Percentiles rank a stretch among this genome's conserved stretches.
Evolutionary conservation across 352 stramenopile species (phyloP).

Genomic region (Saprolegnia diclina): DNA sequence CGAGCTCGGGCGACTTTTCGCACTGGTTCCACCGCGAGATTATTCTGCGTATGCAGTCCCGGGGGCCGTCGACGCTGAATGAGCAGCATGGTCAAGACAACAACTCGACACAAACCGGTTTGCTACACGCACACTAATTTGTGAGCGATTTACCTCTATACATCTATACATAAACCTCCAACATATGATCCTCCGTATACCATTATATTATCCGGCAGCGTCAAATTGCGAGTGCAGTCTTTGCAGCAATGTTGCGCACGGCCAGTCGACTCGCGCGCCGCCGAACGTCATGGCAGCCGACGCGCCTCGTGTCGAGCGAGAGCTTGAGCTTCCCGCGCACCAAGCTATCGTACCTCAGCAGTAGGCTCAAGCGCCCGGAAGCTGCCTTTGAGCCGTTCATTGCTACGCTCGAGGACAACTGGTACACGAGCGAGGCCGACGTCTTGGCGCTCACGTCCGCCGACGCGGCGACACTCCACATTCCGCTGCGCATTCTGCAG

Average conservation of each 20-base stretch:
- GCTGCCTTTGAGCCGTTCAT: slow-evolving; percentile 20
- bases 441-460: slow-evolving; percentile 22
- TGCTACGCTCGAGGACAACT: slow-evolving; percentile 21
- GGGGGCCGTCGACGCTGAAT: too few species aligned
- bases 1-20: too few species aligned
- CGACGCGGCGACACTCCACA: slow-evolving; percentile 19
- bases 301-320: slow-evolving; percentile 9
- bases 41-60: too few species aligned
- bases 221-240: neutral
- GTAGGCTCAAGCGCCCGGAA: slow-evolving; percentile 17
- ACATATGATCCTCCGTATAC: neutral
- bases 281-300: neutral
- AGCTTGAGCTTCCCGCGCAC: slow-evolving; percentile 14
- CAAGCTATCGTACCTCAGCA: slow-evolving; percentile 10
- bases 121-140: too few species aligned
- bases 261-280: neutral
- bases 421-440: slow-evolving; percentile 23
- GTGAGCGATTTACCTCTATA: too few species aligned
- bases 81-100: too few species aligned
- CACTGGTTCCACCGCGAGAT: too few species aligned
- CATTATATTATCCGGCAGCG: neutral
- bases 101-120: too few species aligned
- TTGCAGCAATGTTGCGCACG: neutral
- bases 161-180: neutral
- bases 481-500: slow-evolving; percentile 22